Evolutionary conservation across 1,284 basidiomycete species (phyloP), one percentile per base, ranked within the genome.

Genomic region (Anthracocystis walkeri): DNA sequence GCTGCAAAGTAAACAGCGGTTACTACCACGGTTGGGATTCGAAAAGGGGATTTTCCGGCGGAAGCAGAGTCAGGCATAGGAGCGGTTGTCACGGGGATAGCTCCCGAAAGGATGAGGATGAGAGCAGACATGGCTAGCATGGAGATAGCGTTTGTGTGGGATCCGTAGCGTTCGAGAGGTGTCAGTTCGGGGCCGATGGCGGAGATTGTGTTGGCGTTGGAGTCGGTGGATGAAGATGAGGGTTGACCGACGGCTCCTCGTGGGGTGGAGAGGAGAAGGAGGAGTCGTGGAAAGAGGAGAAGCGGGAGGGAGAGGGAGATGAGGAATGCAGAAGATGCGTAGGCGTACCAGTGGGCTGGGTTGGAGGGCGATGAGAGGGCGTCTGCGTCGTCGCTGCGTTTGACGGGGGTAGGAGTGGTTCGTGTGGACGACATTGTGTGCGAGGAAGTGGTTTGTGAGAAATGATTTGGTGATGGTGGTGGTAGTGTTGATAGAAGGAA

Each of bases 281-380:
- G 57, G 5, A 77, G 33, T 1, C 75, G 62, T 2, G 75, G 75
- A 51, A 77, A 77, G 18, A 74, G 64, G 0, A 77, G 64, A 0
- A 77, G 56, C 1, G 75, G 70, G 8, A 77, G 41, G 0, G 75
- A 77, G 50, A 77, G 70, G 33, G 49, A 21, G 48, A 74, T 31
- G 50, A 77, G 67, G 25, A 70, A 77, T 1, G 64, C 66, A 0
- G 75, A 57, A 0, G 75, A 63, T 8, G 70, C 75, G 42, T 74
- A 77, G 41, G 75, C 75, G 58, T 61, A 77, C 63, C 61, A 77
- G 56, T 77, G 75, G 4, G 75, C 70, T 11, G 75, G 75, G 53
- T 77, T 77, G 52, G 25, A 48, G 2, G 66, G 75, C 21, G 75
- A 77, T 7, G 75, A 69, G 14, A 77, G 29, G 16, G 70, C 62